Conservation (phyloP, 106 monocot genomes). For the Platanthera zijinensis region DNA sequence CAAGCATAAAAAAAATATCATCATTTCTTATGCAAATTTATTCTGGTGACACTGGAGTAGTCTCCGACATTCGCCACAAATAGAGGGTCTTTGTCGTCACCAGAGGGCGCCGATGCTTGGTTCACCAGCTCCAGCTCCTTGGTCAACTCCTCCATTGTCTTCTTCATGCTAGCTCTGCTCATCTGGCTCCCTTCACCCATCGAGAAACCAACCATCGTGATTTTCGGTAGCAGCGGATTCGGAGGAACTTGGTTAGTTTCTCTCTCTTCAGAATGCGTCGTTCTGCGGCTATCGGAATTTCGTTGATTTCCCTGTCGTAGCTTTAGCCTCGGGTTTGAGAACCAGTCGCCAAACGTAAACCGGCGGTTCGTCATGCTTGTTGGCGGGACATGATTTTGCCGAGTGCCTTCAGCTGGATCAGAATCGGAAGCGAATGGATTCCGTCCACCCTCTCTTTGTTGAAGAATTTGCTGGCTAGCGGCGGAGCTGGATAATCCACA, state of each 20-base stretch:
- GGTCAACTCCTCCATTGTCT: slow-evolving; percentile 73
- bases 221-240: slow-evolving; percentile 83
- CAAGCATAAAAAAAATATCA: no score
- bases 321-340: slow-evolving; percentile 53
- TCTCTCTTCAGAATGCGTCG: neutral
- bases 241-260: slow-evolving; percentile 11
- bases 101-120: slow-evolving; percentile 15
- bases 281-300: slow-evolving; percentile 13
- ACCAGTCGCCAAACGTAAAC: slow-evolving; percentile 57
- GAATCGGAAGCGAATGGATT: slow-evolving; percentile 13
- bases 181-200: slow-evolving; percentile 55
- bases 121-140: slow-evolving; percentile 61
- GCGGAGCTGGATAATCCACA: slow-evolving; percentile 14
- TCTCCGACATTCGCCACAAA: slow-evolving; percentile 94
- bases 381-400: slow-evolving; percentile 12
- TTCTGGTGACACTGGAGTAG: slow-evolving; percentile 66
- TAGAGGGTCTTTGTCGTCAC: slow-evolving; percentile 65
- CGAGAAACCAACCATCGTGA: slow-evolving; percentile 89
- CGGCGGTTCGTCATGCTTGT: slow-evolving; percentile 15
- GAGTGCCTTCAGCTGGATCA: slow-evolving; percentile 11
- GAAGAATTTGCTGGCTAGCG: slow-evolving; percentile 10
- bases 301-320: slow-evolving; percentile 14
- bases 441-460: neutral
- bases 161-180: slow-evolving; percentile 76
- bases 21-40: slow-evolving; percentile 23